Base-by-base conservation (phyloP, 208 protist species). In the Acanthamoeba quina region DNA sequence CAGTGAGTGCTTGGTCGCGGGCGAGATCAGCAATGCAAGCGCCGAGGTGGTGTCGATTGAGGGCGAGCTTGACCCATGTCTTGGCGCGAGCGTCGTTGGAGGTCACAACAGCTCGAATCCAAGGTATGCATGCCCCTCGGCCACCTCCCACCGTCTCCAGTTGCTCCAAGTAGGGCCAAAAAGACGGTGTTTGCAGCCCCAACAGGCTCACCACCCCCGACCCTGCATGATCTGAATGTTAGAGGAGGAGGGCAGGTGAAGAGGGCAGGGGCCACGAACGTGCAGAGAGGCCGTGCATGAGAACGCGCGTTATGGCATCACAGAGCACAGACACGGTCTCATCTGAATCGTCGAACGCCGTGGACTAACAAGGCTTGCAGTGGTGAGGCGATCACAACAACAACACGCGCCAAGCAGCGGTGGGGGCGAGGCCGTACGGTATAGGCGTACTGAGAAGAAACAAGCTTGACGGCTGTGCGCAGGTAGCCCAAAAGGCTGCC, bases 391-490 rank as follows among this genome's bases (percentile, higher is more conserved):
- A 47, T 11, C 44, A 10, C 44, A 47, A 47, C 44, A 47, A 47
- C 44, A 47, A 58, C 54, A 58, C 11, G n/a, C 64, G 11, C 13
- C 64, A 72, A 72, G 31, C n/a, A 34, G 64, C 64, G 5, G 24
- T 29, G 13, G 19, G 31, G 31, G 17, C n/a, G n/a, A 11, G n/a
- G 60, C 6, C 24, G 64, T 72, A 72, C 64, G 11, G 64, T 72
- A n/a, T 72, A 72, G 64, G 64, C 64, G 24, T 37, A 72, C 64
- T 72, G 64, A 26, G 64, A 72, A 34, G 64, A 72, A 6, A 72
- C 64, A 37, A 72, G 64, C 64, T 72, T 72, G 64, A 72, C 64
- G 13, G 64, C 64, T 2, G 64, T 72, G 64, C 64, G 64, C 64
- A 72, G 64, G 64, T 72, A 72, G n/a, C 64, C 64, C 6, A 72